phyloP scores from a whole-genome alignment of 169 alveolate genomes.

The Eimeria sp. region DNA sequence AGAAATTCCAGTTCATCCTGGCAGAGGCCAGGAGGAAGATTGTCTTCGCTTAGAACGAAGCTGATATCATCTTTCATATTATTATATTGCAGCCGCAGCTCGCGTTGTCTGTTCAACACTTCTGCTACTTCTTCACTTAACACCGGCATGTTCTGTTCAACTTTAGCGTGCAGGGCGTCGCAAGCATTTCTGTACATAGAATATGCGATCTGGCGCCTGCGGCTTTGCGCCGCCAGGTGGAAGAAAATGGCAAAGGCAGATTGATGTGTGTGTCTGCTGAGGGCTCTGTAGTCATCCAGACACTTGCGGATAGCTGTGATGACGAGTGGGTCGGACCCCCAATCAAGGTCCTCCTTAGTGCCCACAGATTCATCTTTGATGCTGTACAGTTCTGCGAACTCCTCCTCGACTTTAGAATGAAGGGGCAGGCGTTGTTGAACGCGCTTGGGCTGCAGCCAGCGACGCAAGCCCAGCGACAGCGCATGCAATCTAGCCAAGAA shows the following conservation, averaged over 20 bases:
- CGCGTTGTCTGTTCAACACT: slow-evolving; percentile 22
- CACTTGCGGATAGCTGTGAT: slow-evolving; percentile 43
- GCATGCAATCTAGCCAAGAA: slow-evolving; percentile 4
- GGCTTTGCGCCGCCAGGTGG: slow-evolving; percentile 71
- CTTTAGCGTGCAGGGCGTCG: slow-evolving; percentile 69
- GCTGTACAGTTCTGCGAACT: slow-evolving; percentile 34
- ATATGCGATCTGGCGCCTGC: slow-evolving; percentile 16
- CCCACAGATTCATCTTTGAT: slow-evolving; percentile 8
- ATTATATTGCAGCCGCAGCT: slow-evolving; percentile 24
- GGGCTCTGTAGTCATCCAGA: slow-evolving; percentile 34
- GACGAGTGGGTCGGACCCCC: background rate
- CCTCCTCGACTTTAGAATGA: slow-evolving; percentile 29
- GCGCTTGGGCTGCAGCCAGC: background rate
- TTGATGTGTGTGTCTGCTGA: slow-evolving; percentile 23
- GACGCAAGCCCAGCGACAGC: background rate
- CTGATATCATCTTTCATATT: slow-evolving; percentile 1
- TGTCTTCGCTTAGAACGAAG: slow-evolving; percentile 24
- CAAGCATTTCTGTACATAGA: slow-evolving; percentile 13
- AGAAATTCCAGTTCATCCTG: slow-evolving; percentile 51
- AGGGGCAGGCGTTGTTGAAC: background rate
- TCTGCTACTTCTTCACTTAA: slow-evolving; percentile 20
- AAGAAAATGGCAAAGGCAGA: slow-evolving; percentile 58
- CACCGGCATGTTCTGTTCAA: slow-evolving; percentile 49
- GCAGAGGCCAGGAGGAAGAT: slow-evolving; percentile 27
- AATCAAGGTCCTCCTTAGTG: background rate